These are phyloP conservation scores for Adansonia rubrostipa DNA, from an alignment of 441 rosid species.

Conservation along the genomic window DNA sequence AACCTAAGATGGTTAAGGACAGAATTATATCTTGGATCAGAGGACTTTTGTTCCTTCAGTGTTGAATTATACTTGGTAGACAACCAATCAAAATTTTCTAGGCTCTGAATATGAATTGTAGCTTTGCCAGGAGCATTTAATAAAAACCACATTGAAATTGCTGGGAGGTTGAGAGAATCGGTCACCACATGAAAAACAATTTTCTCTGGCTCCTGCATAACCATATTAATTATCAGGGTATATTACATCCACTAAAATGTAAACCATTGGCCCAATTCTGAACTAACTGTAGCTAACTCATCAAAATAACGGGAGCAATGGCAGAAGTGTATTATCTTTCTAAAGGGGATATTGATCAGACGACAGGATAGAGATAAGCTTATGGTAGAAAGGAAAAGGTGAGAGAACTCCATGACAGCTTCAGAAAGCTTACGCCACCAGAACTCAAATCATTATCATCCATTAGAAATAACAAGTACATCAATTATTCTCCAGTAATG, in stretches of 20 bases:
- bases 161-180: conserved; percentile 81
- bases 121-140: conserved; percentile 70
- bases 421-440: neutral
- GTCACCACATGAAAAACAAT: conserved; percentile 83
- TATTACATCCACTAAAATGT: neutral
- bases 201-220: conserved; percentile 74
- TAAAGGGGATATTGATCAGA: neutral
- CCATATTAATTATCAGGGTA: conserved; percentile 19
- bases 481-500: neutral
- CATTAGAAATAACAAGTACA: neutral
- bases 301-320: neutral
- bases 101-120: conserved; percentile 65
- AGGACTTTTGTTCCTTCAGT: conserved; percentile 59
- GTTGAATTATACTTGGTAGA: conserved; percentile 51
- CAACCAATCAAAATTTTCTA: conserved; percentile 59
- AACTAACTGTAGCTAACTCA: conserved; percentile 20
- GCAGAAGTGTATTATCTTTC: neutral
- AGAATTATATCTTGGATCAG: conserved; percentile 70
- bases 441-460: neutral
- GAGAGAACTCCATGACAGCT: neutral
- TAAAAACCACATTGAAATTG: conserved; percentile 94
- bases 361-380: neutral
- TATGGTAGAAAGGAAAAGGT: neutral
- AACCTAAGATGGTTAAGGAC: conserved; percentile 84
- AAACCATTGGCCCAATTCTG: neutral